phyloP scores from a whole-genome alignment of 345 rosid species.

The Rhizophora apiculata region DNA sequence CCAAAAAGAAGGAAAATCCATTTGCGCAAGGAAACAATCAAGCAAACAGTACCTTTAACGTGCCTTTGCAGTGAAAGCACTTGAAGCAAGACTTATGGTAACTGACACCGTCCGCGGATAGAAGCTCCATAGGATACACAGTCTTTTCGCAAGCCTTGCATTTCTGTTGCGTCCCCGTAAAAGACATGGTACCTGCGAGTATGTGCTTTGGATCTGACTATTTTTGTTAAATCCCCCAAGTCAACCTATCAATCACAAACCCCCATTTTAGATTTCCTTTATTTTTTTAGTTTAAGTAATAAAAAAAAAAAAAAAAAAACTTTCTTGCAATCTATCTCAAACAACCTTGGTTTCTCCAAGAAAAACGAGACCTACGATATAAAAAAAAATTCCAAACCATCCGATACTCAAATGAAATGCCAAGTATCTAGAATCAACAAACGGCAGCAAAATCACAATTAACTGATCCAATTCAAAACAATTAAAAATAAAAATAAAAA shows the following conservation, averaged over 20 bases:
- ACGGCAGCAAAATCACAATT: slow-evolving; percentile 1
- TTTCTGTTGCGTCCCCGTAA: slow-evolving; percentile 90
- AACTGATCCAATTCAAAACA: background rate
- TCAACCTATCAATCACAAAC: slow-evolving; percentile 7
- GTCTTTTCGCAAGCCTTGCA: slow-evolving; percentile 98
- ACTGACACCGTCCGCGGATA: slow-evolving; percentile 85
- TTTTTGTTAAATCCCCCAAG: background rate
- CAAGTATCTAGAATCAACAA: background rate
- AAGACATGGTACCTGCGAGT: slow-evolving; percentile 54
- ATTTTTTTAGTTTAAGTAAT: background rate
- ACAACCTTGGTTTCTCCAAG: background rate
- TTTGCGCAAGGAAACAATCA: background rate
- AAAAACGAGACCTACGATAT: background rate
- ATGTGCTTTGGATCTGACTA: slow-evolving; percentile 15
- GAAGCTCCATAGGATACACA: slow-evolving; percentile 87
- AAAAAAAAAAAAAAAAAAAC: too few species aligned
- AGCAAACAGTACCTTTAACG: slow-evolving; percentile 48
- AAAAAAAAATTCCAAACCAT: background rate
- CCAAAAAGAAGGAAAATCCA: background rate
- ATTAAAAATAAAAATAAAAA: background rate
- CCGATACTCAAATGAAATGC: background rate
- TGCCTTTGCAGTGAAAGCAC: slow-evolving; percentile 95
- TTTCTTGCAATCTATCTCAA: background rate
- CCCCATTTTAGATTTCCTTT: slow-evolving; percentile 1
- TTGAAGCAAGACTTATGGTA: slow-evolving; percentile 95